Evolutionary conservation across 176 grass and related monocot species (phyloP).

Genomic region (Eragrostis curvula): DNA sequence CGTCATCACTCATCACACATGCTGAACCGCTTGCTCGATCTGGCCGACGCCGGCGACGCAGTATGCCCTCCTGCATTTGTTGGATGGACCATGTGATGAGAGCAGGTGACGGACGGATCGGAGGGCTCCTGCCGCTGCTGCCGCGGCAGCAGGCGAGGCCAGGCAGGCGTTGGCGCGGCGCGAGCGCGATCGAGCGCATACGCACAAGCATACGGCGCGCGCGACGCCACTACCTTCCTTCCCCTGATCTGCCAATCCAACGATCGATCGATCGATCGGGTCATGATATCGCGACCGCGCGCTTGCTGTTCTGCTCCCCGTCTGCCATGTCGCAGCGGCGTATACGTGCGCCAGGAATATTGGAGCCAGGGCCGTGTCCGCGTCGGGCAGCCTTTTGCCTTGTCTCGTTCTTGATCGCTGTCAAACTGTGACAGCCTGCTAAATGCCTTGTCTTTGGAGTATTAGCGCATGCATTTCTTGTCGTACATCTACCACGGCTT

Average conservation of each 20-base stretch:
- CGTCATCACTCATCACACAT: not conserved
- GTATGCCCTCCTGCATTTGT: not conserved
- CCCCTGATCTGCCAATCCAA: not conserved
- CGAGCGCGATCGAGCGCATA: not conserved
- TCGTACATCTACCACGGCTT: not conserved
- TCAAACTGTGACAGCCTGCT: not conserved
- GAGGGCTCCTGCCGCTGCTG: not conserved
- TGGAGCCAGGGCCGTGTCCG: not conserved
- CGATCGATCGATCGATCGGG: not conserved
- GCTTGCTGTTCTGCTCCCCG: not conserved
- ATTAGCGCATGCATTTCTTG: slow-evolving; percentile 20
- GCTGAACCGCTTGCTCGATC: not conserved
- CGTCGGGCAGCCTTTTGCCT: not conserved
- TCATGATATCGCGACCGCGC: not conserved
- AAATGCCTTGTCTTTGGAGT: not conserved
- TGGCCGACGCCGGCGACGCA: not conserved
- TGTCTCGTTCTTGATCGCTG: not conserved
- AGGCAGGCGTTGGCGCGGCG: not conserved
- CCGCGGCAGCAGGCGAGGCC: not conserved
- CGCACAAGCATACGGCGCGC: not conserved
- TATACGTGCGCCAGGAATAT: slow-evolving; percentile 6
- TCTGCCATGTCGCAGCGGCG: not conserved
- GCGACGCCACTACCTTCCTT: not conserved
- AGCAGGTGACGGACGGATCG: not conserved
- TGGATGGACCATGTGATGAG: not conserved